These are phyloP conservation scores for Actinidia arguta DNA, from an alignment of 179 eudicot species.

Conservation along the genomic window DNA sequence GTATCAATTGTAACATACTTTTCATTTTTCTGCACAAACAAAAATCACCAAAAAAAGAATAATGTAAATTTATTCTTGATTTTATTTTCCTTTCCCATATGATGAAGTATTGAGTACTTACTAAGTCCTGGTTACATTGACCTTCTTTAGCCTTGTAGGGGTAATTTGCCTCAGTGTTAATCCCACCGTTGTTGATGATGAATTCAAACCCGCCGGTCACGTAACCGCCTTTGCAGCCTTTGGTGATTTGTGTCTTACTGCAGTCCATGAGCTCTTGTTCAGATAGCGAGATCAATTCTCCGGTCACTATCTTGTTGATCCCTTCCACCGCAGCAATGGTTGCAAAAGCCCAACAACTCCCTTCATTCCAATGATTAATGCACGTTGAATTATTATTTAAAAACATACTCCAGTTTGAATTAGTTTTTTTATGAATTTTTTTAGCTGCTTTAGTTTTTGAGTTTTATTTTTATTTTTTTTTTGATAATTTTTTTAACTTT, in stretches of 20 bases:
- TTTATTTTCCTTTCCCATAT: too few species aligned
- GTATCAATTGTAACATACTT: conserved; percentile 44
- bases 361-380: too few species aligned
- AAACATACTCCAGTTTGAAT: background rate
- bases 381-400: background rate
- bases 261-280: conserved; percentile 81
- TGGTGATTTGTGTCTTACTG: conserved; percentile 52
- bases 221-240: conserved; percentile 54
- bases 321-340: conserved; percentile 85
- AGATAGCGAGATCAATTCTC: conserved; percentile 63
- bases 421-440: background rate
- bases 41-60: background rate
- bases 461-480: background rate
- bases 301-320: conserved; percentile 73
- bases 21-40: conserved; percentile 39
- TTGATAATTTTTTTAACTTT: background rate
- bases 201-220: conserved; percentile 48
- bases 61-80: background rate
- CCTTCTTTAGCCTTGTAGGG: conserved; percentile 44
- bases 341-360: conserved; percentile 90
- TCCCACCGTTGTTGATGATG: conserved; percentile 52
- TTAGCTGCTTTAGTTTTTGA: background rate
- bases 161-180: conserved; percentile 45
- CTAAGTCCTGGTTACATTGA: conserved; percentile 36
- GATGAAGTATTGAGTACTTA: background rate